Base-by-base conservation (phyloP, 2,329 filamentous ascomycete genomes). In the Talaromyces islandicus region DNA sequence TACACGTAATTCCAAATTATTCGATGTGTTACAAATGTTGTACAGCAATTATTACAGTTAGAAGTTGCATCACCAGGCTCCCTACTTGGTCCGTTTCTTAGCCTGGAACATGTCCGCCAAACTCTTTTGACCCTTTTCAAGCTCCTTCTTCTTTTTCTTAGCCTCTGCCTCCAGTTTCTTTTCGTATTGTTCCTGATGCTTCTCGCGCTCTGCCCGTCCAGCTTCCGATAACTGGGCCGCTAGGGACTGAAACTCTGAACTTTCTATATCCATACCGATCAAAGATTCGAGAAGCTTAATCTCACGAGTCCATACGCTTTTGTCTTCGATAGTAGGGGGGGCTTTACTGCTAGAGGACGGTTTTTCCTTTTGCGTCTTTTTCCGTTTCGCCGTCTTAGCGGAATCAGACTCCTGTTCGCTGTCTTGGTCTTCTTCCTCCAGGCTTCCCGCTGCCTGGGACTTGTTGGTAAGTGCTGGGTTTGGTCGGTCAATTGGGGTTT, bases 271-370 rank as follows among this genome's bases (percentile, higher is more conserved):
- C 85, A 92, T 91, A 7, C 88, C 93, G 46, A 97, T 88, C 56
- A 99, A 79, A 52, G 86, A 86, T 76, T 99, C 94, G 5, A 99
- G 82, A 64, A 97, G 79, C 78, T 97, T 97, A 76, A 99, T 97
- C 78, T 99, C 94, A 52, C 87, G 83, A 0, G 92, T 92, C 92
- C 93, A 97, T 17, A 97, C 83, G 57, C 84, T 80, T 73, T 88
- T 91, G 73, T 97, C 91, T 69, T 96, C 89, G 41, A 87, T 74
- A 29, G 81, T 81, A 17, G 66, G 61, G 12, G 21, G 57, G 21
- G 29, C 25, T 41, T 58, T 12, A 66, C 65, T 68, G 3, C 69
- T 63, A 4, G 63, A 60, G 17, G 67, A 63, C 7, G 69, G 64
- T 9, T 64, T 62, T 51, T 68, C 70, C 12, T 67, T 67, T 51